Percentiles rank a stretch among this genome's conserved stretches.
phyloP scores from a whole-genome alignment of 1,284 basidiomycete genomes.

The Ceratobasidium sp. region DNA sequence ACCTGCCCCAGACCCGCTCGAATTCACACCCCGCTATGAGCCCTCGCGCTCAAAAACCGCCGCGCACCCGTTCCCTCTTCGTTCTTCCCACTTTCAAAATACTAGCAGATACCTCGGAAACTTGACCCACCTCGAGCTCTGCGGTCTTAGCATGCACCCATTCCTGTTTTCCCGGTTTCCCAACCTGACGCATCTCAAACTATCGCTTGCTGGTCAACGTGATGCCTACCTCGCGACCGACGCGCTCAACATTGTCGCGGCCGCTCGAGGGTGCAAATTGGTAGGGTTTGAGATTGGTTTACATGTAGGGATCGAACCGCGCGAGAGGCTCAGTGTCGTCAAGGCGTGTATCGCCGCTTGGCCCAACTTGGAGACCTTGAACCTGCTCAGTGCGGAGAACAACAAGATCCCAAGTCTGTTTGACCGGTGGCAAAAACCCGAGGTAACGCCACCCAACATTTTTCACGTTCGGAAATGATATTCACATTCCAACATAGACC shows the following conservation, averaged over 20 bases:
- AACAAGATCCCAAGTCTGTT: constrained; percentile 3
- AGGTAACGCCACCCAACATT: neutral
- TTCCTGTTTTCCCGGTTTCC: constrained; percentile 6
- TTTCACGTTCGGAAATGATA: neutral
- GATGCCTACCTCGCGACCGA: constrained; percentile 27
- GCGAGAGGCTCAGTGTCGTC: constrained; percentile 16
- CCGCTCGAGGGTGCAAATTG: constrained; percentile 1
- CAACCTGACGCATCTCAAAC: constrained; percentile 27
- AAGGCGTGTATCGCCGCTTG: constrained; percentile 19
- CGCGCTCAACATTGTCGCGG: constrained; percentile 3
- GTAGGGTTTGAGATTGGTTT: constrained; percentile 24
- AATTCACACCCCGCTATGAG: constrained; percentile 16
- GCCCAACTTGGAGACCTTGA: constrained; percentile 8
- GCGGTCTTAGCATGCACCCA: constrained; percentile 31
- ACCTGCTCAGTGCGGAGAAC: constrained; percentile 6
- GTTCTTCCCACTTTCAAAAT: constrained; percentile 31
- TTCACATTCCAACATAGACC: neutral
- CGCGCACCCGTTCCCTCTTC: constrained; percentile 27
- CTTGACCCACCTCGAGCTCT: constrained; percentile 22
- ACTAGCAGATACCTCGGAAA: neutral
- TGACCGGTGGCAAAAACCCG: constrained; percentile 13
- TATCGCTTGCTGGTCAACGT: constrained; percentile 1
- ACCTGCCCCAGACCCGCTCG: constrained; percentile 18
- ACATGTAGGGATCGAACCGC: neutral
- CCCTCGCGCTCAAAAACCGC: constrained; percentile 34